Conservation (phyloP, 2,329 filamentous ascomycete genomes). For the Arthrobotrys megalospora region DNA sequence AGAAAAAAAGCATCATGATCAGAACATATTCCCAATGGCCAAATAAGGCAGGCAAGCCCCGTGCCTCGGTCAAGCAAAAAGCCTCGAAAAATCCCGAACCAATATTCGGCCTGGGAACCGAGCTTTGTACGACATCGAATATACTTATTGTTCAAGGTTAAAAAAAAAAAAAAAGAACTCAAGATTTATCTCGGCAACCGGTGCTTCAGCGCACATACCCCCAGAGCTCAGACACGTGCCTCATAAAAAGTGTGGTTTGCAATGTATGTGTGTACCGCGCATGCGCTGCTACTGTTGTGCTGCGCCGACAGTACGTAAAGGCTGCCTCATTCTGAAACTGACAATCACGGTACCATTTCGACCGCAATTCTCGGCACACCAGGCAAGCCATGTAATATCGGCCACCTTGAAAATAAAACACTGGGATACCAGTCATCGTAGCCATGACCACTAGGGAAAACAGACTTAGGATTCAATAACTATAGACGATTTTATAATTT, state of each 20-base stretch:
- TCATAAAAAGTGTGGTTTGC: conserved; percentile 3
- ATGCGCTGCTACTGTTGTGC: neutral
- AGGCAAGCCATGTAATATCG: conserved; percentile 18
- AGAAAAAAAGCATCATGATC: conserved; percentile 15
- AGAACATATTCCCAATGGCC: conserved; percentile 12
- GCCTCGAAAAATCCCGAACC: conserved; percentile 19
- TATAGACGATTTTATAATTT: neutral
- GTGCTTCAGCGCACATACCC: neutral
- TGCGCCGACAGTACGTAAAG: neutral
- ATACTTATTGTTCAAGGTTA: neutral
- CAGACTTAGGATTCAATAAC: neutral
- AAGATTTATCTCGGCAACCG: conserved; percentile 3
- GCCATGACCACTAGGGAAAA: neutral
- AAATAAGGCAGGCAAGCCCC: conserved; percentile 21
- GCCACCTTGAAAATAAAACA: neutral
- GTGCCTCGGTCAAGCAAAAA: conserved; percentile 13
- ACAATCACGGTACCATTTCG: conserved; percentile 21
- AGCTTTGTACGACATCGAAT: conserved; percentile 11
- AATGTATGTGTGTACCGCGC: too few species aligned
- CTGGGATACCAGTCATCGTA: neutral
- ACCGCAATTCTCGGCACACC: conserved; percentile 14
- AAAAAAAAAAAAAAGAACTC: neutral
- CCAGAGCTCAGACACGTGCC: conserved; percentile 2
- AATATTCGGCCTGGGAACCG: conserved; percentile 30
- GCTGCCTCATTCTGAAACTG: conserved; percentile 18